Evolutionary conservation across 306 rosid genomes (phyloP).

Genomic region (Delonix regia): DNA sequence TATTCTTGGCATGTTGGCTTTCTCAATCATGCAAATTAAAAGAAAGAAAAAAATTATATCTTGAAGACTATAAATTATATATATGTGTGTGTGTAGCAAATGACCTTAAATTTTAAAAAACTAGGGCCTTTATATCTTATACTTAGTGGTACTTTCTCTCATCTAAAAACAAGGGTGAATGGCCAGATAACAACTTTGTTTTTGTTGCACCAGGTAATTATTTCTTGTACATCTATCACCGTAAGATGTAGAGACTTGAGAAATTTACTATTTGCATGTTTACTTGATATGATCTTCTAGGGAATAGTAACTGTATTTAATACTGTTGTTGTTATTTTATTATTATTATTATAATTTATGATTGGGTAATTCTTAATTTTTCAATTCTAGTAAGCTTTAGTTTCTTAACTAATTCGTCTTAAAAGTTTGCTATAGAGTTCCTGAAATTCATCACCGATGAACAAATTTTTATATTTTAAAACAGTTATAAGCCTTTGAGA

Average conservation of each 20-base stretch:
- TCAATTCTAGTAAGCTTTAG: too few species aligned
- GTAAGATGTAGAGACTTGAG: background rate
- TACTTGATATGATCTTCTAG: background rate
- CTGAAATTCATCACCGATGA: too few species aligned
- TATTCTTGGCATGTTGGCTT: too few species aligned
- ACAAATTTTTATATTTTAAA: too few species aligned
- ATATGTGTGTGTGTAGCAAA: too few species aligned
- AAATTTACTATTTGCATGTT: background rate
- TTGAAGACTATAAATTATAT: too few species aligned
- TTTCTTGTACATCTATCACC: background rate
- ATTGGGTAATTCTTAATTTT: slow-evolving; percentile 21
- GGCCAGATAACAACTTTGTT: background rate
- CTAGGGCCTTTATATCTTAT: background rate
- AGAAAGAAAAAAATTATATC: too few species aligned
- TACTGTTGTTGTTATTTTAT: background rate
- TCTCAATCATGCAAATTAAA: too few species aligned
- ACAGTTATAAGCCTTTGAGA: too few species aligned
- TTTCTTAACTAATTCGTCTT: too few species aligned
- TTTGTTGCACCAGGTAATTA: background rate
- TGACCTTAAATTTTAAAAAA: too few species aligned
- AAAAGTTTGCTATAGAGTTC: too few species aligned
- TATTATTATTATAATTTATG: background rate
- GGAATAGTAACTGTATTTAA: background rate
- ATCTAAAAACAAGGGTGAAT: background rate
- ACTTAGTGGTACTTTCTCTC: background rate